These are phyloP conservation scores for Penicillium sp. DNA, from an alignment of 2,329 filamentous ascomycete genomes.

Conservation along the genomic window DNA sequence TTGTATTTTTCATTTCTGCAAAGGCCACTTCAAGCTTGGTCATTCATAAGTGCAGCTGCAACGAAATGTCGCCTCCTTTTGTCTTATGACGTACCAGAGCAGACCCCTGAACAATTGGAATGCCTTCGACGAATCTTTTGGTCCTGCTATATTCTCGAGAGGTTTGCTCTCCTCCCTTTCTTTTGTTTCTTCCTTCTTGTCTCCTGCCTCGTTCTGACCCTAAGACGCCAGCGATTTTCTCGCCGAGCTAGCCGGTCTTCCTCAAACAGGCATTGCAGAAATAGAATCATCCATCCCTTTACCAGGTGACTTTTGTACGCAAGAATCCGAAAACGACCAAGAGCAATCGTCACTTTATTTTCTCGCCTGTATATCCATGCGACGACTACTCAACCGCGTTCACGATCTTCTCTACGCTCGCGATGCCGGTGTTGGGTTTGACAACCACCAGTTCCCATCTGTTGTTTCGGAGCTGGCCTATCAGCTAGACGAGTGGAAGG, in stretches of 20 bases:
- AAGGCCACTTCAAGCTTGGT: conserved; percentile 60
- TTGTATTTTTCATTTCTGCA: conserved; percentile 60
- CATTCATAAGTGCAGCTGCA: conserved; percentile 57
- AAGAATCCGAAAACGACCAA: conserved; percentile 46
- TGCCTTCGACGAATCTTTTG: conserved; percentile 60
- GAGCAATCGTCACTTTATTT: conserved; percentile 61
- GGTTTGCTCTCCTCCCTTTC: conserved; percentile 37
- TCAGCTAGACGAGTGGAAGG: conserved; percentile 45
- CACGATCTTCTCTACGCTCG: conserved; percentile 54
- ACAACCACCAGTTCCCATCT: conserved; percentile 54
- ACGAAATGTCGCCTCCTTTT: conserved; percentile 58
- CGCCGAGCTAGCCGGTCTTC: conserved; percentile 59
- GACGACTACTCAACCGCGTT: conserved; percentile 34
- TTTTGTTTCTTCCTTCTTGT: neutral
- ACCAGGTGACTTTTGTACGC: conserved; percentile 56
- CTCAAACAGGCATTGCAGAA: conserved; percentile 58
- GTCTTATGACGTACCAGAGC: conserved; percentile 49
- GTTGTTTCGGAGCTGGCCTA: conserved; percentile 50
- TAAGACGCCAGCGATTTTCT: conserved; percentile 55
- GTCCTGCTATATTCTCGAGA: conserved; percentile 62
- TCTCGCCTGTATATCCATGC: conserved; percentile 57
- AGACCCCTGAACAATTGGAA: conserved; percentile 52
- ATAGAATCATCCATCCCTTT: conserved; percentile 60
- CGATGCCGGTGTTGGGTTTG: conserved; percentile 53
- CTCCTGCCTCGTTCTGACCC: neutral